Conservation (phyloP, 805 yeast species). For the Hanseniaspora guilliermondii region DNA sequence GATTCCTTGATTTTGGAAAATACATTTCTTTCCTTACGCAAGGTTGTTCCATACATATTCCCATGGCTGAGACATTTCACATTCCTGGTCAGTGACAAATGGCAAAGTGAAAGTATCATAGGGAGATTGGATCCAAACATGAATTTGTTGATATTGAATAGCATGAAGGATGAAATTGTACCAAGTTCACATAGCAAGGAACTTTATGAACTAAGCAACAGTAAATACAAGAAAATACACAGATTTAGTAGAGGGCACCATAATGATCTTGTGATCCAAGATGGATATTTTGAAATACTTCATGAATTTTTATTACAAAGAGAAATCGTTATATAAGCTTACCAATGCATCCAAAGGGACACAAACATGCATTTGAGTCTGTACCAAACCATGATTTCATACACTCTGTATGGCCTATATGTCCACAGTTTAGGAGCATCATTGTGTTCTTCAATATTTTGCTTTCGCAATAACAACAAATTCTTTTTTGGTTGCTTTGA, state of each 20-base stretch:
- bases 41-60: conserved; percentile 60
- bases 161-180: conserved; percentile 73
- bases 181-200: conserved; percentile 73
- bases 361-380: conserved; percentile 43
- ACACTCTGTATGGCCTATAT: conserved; percentile 74
- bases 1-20: conserved; percentile 70
- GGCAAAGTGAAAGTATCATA: conserved; percentile 67
- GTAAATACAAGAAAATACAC: conserved; percentile 40
- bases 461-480: conserved; percentile 68
- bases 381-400: conserved; percentile 63
- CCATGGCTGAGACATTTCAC: conserved; percentile 51
- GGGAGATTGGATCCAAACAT: conserved; percentile 37
- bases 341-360: conserved; percentile 58
- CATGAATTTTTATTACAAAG: conserved; percentile 35
- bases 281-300: conserved; percentile 65
- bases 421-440: conserved; percentile 62
- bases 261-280: conserved; percentile 69
- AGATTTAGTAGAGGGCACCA: conserved; percentile 55
- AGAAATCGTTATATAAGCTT: conserved; percentile 13
- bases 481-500: conserved; percentile 40
- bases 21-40: conserved; percentile 65
- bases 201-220: conserved; percentile 42
- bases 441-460: conserved; percentile 64
- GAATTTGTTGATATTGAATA: conserved; percentile 63
- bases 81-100: conserved; percentile 57